Base-by-base conservation (phyloP, 1,284 basidiomycete genomes). In the Malassezia furfur region DNA sequence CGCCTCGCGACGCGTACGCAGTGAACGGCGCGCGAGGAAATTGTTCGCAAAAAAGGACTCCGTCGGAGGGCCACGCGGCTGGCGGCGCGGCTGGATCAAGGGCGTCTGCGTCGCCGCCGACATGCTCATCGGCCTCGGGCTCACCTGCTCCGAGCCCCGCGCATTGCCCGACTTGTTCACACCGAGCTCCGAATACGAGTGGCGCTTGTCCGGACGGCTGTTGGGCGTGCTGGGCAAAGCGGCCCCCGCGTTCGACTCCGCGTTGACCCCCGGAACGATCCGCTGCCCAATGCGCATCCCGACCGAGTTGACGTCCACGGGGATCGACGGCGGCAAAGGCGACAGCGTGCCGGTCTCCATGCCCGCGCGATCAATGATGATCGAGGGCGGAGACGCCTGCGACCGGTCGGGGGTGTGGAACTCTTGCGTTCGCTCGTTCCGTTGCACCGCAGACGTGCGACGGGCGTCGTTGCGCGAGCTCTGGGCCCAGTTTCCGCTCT, bases 1-100 rank as follows among this genome's bases (percentile, higher is more conserved):
- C 2, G 55, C 55, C 30, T 57, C 55, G 6, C 55, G 50, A 21
- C 55, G 55, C 28, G 55, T 57, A 9, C 55, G 50, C 6, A 57
- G 30, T 12, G 55, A 57, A 8, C 50, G 44, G 17, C 55, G 50
- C 12, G 55, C 55, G 9, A 57, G 31, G 25, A 57, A 57, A 21
- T 57, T 57, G 46, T 57, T 57, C 2, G 55, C 55, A 25, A 57
- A 57, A 19, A 57, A 57, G 5, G 50, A 50, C 8, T 57, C 55
- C 22, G 45, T 57, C 2, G 55, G 55, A 2, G 55, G 55, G 14
- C 55, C 55, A 11, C 55, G 50, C 3, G 55, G 55, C 41, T 57
- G 55, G 8, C 55, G 49, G 2, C 55, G 50, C 3, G 55, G 55
- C 28, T 57, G 54, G 37, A 56, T 50, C 5, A 56, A 19, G 5